phyloP scores from a whole-genome alignment of 2,329 filamentous ascomycete species.

The Calonectria montana region DNA sequence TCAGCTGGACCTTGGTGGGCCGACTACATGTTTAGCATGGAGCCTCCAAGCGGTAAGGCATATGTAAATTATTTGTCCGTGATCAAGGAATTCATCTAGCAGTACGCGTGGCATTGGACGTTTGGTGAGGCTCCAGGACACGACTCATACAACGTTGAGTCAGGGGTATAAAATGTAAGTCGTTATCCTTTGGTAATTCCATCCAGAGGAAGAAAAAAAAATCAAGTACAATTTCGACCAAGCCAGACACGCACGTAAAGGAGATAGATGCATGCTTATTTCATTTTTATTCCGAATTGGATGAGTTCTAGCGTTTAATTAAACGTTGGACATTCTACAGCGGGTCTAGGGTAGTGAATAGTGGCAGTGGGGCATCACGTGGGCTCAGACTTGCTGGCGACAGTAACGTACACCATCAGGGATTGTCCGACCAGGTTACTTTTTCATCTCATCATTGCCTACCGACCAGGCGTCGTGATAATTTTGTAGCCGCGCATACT shows the following conservation, averaged over 20 bases:
- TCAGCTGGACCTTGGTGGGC: constrained; percentile 70
- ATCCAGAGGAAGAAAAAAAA: too few relatives aligned
- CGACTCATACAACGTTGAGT: too few relatives aligned
- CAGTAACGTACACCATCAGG: constrained; percentile 18
- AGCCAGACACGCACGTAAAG: too few relatives aligned
- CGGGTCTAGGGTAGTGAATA: constrained; percentile 11
- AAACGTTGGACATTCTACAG: neutral
- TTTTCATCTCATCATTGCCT: constrained; percentile 15
- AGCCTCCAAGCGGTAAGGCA: constrained; percentile 55
- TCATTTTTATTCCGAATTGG: too few relatives aligned
- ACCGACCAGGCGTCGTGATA: neutral
- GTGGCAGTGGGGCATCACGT: constrained; percentile 18
- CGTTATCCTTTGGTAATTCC: too few relatives aligned
- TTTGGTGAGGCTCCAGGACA: too few relatives aligned
- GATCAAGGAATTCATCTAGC: constrained; percentile 12
- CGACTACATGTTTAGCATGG: constrained; percentile 60
- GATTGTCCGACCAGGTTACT: constrained; percentile 19
- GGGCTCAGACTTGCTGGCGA: constrained; percentile 12
- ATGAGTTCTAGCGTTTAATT: neutral
- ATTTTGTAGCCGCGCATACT: neutral
- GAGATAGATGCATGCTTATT: too few relatives aligned
- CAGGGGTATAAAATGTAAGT: too few relatives aligned
- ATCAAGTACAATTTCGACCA: too few relatives aligned
- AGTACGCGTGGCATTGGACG: too few relatives aligned
- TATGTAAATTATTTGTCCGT: constrained; percentile 42